Evolutionary conservation across 805 yeast species (phyloP).

Genomic region (Yueomyces sp.): DNA sequence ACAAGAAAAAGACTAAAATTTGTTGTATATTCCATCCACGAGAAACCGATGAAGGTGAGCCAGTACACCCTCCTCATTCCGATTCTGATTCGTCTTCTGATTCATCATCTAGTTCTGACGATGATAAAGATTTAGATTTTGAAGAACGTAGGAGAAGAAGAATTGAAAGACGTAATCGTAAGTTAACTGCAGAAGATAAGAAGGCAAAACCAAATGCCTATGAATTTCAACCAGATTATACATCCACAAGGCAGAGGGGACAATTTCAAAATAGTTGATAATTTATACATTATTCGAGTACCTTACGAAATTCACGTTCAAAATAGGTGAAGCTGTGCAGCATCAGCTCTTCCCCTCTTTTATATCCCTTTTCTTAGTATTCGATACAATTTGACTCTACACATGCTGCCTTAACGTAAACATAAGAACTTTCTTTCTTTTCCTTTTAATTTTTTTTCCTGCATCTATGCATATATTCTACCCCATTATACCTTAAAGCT

Average conservation of each 20-base stretch:
- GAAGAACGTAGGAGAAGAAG: slow-evolving; percentile 23
- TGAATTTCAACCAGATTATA: slow-evolving; percentile 68
- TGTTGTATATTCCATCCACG: slow-evolving; percentile 83
- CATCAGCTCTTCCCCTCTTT: no score
- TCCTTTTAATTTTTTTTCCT: no score
- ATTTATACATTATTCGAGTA: no score
- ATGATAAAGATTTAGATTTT: slow-evolving; percentile 21
- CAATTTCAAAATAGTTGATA: no score
- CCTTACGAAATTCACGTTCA: no score
- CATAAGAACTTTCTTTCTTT: no score
- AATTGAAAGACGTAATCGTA: slow-evolving; percentile 23
- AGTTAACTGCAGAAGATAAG: slow-evolving; percentile 9
- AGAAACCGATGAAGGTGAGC: slow-evolving; percentile 39
- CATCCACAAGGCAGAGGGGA: slow-evolving; percentile 9
- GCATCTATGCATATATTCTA: no score
- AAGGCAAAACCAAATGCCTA: slow-evolving; percentile 64
- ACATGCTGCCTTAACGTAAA: no score
- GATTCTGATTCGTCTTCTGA: slow-evolving; percentile 1
- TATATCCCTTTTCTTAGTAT: no score
- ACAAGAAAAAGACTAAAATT: slow-evolving; percentile 81
- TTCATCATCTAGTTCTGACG: slow-evolving; percentile 28
- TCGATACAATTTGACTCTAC: no score
- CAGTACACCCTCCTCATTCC: slow-evolving; percentile 9
- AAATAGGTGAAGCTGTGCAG: no score
- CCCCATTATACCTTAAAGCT: no score